phyloP scores from a whole-genome alignment of 2,329 filamentous ascomycete genomes.

The Penicillium sp. region DNA sequence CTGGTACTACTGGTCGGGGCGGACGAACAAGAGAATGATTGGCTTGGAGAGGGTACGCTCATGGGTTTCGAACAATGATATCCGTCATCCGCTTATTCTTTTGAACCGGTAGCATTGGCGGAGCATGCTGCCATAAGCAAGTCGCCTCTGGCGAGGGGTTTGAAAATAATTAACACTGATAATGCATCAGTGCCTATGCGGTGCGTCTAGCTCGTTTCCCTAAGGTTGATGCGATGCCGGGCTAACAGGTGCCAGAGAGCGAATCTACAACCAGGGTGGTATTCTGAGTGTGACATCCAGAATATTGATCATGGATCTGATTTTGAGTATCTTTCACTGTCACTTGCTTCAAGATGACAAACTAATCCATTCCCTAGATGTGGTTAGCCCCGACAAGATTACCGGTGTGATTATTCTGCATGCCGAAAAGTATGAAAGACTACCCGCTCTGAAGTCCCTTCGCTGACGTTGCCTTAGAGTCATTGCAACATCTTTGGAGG shows the following conservation, averaged over 20 bases:
- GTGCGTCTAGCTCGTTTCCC: slow-evolving; percentile 32
- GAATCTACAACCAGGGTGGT: slow-evolving; percentile 86
- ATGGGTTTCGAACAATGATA: background rate
- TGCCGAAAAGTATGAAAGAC: slow-evolving; percentile 67
- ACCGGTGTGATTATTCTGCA: slow-evolving; percentile 88
- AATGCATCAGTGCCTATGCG: slow-evolving; percentile 79
- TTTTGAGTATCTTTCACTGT: slow-evolving; percentile 62
- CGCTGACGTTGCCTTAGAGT: slow-evolving; percentile 54
- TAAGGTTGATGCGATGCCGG: background rate
- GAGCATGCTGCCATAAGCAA: slow-evolving; percentile 93
- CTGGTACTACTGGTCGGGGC: slow-evolving; percentile 87
- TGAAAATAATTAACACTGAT: slow-evolving; percentile 94
- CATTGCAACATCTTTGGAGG: slow-evolving; percentile 84
- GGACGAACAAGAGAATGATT: slow-evolving; percentile 90
- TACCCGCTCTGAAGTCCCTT: background rate
- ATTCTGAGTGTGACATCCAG: slow-evolving; percentile 96
- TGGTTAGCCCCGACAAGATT: slow-evolving; percentile 81
- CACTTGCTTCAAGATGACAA: background rate
- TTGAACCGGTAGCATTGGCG: slow-evolving; percentile 65
- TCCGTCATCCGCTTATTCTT: background rate
- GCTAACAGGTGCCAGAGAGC: slow-evolving; percentile 64
- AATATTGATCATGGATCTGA: slow-evolving; percentile 89
- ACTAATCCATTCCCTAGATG: slow-evolving; percentile 35
- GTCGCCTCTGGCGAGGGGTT: slow-evolving; percentile 77
- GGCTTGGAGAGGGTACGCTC: slow-evolving; percentile 78